Percentiles rank a stretch among this genome's conserved stretches.
Conservation (phyloP, 495 filamentous ascomycete species). For the Penicillium bovifimosum region DNA sequence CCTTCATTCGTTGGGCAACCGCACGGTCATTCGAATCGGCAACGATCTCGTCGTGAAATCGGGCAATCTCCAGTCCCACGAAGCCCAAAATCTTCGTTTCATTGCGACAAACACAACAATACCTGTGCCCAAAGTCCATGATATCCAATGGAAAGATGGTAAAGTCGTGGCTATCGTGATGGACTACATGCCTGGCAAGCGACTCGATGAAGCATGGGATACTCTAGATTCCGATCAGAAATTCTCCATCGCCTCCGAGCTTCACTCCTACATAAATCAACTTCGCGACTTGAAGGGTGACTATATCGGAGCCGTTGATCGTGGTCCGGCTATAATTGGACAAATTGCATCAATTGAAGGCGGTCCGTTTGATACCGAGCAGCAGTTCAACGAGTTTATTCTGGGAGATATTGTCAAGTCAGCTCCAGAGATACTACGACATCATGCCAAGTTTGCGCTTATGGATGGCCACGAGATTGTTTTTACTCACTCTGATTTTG, state of each 20-base stretch:
- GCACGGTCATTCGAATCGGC: conserved; percentile 1
- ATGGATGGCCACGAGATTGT: conserved; percentile 20
- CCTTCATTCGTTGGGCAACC: conserved; percentile 3
- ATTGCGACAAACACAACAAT: conserved; percentile 27
- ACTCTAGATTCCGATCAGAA: conserved; percentile 13
- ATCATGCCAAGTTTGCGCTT: conserved; percentile 19
- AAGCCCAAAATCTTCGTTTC: conserved; percentile 7
- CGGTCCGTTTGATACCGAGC: conserved; percentile 21
- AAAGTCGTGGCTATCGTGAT: conserved; percentile 20
- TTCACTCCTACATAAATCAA: conserved; percentile 16
- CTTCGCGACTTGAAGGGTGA: conserved; percentile 21
- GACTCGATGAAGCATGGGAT: conserved; percentile 21
- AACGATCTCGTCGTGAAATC: conserved; percentile 1
- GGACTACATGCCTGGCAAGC: conserved; percentile 28
- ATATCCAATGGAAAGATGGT: conserved; percentile 13
- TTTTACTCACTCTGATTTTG: conserved; percentile 17
- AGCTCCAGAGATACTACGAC: conserved; percentile 9
- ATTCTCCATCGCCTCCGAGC: conserved; percentile 7
- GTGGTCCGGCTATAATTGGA: conserved; percentile 5
- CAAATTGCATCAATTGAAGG: conserved; percentile 10
- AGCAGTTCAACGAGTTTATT: conserved; percentile 25
- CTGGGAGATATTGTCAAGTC: conserved; percentile 11
- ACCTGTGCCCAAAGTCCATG: conserved; percentile 23
- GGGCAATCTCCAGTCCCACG: conserved; percentile 6
- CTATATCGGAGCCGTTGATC: conserved; percentile 16